phyloP scores from a whole-genome alignment of 2,329 filamentous ascomycete species.

The Verticillium isaacii region DNA sequence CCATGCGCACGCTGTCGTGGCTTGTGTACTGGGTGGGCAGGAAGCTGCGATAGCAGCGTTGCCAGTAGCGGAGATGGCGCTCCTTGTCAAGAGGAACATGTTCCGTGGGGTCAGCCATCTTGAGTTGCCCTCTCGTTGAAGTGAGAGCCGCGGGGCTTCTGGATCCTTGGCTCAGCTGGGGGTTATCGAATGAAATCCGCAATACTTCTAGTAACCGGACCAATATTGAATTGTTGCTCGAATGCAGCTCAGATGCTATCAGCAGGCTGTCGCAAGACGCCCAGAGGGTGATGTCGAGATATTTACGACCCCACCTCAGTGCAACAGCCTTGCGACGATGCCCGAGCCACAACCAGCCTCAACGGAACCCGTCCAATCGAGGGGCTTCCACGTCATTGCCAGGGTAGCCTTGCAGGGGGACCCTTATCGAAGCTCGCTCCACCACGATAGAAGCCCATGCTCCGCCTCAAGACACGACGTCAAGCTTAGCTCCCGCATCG shows the following conservation, averaged over 20 bases:
- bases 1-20: conserved; percentile 87
- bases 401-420: neutral
- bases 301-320: neutral
- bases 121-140: neutral
- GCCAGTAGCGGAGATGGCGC: conserved; percentile 86
- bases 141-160: neutral
- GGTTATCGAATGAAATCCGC: no score
- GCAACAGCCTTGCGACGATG: neutral
- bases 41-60: conserved; percentile 75
- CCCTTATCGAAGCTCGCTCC: neutral
- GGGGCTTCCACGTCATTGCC: neutral
- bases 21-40: conserved; percentile 80
- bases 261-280: no score
- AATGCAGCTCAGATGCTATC: neutral
- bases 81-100: conserved; percentile 45
- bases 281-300: neutral
- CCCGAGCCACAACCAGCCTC: neutral
- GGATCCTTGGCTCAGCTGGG: neutral
- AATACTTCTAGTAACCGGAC: no score
- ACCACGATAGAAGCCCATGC: neutral
- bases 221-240: no score
- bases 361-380: neutral
- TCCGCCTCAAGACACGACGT: neutral
- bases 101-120: conserved; percentile 17
- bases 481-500: neutral